Percentiles rank a stretch among this genome's conserved stretches.
Conservation (phyloP, 148 eudicot species). For the Bassia scoparia region DNA sequence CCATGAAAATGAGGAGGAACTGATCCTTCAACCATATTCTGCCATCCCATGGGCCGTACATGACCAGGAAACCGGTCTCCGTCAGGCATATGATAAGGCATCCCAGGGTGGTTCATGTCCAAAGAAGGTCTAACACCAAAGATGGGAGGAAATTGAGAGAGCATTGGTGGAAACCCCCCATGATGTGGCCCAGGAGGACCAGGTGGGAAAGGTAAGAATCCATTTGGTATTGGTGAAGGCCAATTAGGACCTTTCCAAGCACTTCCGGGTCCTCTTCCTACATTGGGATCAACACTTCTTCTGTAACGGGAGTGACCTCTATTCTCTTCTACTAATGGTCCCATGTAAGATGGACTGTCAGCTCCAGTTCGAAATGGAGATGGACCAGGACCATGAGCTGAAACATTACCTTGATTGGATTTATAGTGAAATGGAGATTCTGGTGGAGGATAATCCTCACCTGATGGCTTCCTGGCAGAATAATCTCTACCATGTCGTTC, state of each 20-base stretch:
- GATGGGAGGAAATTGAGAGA: constrained; percentile 72
- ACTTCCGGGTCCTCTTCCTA: constrained; percentile 71
- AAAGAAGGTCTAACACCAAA: constrained; percentile 69
- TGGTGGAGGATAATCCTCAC: constrained; percentile 53
- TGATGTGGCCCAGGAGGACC: constrained; percentile 69
- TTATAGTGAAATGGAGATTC: constrained; percentile 69
- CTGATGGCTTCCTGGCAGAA: constrained; percentile 40
- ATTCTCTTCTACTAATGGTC: constrained; percentile 57
- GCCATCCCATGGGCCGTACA: constrained; percentile 74
- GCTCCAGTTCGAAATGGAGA: constrained; percentile 58
- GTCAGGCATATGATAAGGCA: constrained; percentile 70
- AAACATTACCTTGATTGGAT: constrained; percentile 48
- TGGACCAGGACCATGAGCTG: constrained; percentile 54
- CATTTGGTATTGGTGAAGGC: constrained; percentile 78
- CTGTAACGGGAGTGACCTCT: constrained; percentile 68
- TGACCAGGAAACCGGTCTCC: constrained; percentile 63
- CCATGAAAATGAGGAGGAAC: constrained; percentile 48
- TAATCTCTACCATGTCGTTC: constrained; percentile 59
- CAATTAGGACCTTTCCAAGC: constrained; percentile 84
- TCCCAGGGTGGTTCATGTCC: constrained; percentile 64
- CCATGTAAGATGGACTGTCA: constrained; percentile 51
- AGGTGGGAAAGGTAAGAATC: constrained; percentile 78
- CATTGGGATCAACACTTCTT: constrained; percentile 59
- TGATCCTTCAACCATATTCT: constrained; percentile 54
- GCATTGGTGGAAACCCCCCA: constrained; percentile 61